A percentile compares a stretch with the other conserved stretches of the same genome.
Evolutionary conservation across 2,329 filamentous ascomycete species (phyloP).

Genomic region (Hymenoscyphus infarciens): DNA sequence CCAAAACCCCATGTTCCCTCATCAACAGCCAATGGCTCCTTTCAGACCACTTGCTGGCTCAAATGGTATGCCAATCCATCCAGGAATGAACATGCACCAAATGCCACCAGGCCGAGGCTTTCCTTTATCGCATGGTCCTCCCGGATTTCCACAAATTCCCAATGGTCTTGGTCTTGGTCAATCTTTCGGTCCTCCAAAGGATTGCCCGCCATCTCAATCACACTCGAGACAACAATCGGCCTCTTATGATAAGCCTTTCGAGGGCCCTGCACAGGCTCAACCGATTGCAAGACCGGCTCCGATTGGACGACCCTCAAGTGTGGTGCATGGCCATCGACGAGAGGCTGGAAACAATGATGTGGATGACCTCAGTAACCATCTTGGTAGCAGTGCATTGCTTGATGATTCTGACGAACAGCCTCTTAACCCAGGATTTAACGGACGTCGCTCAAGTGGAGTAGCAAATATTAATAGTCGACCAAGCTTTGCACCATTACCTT

Average conservation of each 20-base stretch:
- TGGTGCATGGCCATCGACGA: conserved; percentile 49
- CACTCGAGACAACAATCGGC: conserved; percentile 76
- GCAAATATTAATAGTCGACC: conserved; percentile 28
- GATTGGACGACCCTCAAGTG: conserved; percentile 82
- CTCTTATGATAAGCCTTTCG: conserved; percentile 56
- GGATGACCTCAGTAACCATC: conserved; percentile 70
- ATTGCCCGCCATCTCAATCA: conserved; percentile 44
- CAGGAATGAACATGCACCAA: conserved; percentile 59
- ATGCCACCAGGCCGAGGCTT: conserved; percentile 48
- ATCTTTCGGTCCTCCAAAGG: conserved; percentile 38
- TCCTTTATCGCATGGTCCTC: conserved; percentile 43
- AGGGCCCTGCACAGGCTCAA: conserved; percentile 51
- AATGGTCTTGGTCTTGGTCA: conserved; percentile 42
- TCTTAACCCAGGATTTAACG: conserved; percentile 37
- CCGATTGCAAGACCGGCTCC: conserved; percentile 80
- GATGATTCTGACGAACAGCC: conserved; percentile 63
- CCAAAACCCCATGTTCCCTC: conserved; percentile 52
- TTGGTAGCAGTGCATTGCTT: conserved; percentile 87
- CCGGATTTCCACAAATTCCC: conserved; percentile 48
- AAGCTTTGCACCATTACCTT: conserved; percentile 31
- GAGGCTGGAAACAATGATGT: conserved; percentile 50
- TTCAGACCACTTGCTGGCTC: conserved; percentile 51
- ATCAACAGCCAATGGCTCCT: conserved; percentile 50
- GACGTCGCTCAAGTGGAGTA: conserved; percentile 34
- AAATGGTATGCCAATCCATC: conserved; percentile 51